Evolutionary conservation across 257 asterid species (phyloP), one percentile per base, ranked within the genome.

Genomic region (Plantago major): DNA sequence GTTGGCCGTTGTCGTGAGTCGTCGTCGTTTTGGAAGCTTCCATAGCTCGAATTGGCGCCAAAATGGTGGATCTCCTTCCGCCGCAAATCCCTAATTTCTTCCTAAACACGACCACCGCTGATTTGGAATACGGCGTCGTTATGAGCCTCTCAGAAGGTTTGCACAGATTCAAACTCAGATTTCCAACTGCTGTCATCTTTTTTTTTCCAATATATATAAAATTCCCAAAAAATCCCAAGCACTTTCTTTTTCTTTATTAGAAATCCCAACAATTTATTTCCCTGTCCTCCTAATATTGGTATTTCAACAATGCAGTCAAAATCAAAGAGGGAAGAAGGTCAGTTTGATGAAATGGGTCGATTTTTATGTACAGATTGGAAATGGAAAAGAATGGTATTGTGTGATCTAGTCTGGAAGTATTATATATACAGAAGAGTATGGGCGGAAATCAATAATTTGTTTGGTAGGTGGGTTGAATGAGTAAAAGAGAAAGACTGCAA

Each of bases 21-120:
- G 83, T 68, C 74, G 83, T 61, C 60, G 77, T 69, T 67, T 76
- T 67, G 53, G 89, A 76, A 62, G 75, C 76, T 62, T 84, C 95
- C 84, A 74, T 78, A 48, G 94, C 89, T 78, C 71, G 80, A 68
- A 85, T 71, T 58, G 88, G 88, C 73, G 75, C 73, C 60, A 67
- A 62, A 64, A 76, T 73, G 49, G 67, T 72, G 78, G 79, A 84
- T 75, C 84, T 76, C 46, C 66, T 66, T 30, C 46, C 49, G 42
- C 68, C 67, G 19, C 51, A 33, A 60, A 72, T 59, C 68, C 78
- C 67, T 67, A 73, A 62, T 50, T 59, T 57, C 46, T 50, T 54
- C 22, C 60, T 15, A 11, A 65, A 67, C 47, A 17, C 42, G 67
- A 69, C 57, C 60, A 68, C 52, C 64, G 76, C 72, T 15, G 71